Conservation (phyloP, 2,329 filamentous ascomycete genomes). For the Stachybotrys elegans region DNA sequence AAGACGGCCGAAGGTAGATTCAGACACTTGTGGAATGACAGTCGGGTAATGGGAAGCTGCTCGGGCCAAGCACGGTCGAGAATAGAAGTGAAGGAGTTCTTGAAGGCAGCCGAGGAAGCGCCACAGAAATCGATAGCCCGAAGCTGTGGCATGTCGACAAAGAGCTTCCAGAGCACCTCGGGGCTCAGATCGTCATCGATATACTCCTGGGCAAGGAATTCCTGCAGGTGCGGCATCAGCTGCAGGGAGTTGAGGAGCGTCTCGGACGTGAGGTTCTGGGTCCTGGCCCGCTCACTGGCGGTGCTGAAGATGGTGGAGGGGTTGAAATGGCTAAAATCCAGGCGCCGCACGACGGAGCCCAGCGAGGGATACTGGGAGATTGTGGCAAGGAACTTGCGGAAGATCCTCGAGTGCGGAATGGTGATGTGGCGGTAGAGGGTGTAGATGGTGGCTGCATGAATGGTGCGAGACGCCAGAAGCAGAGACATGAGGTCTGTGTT, state of each 20-base stretch:
- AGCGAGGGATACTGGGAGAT: conserved; percentile 61
- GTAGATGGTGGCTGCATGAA: conserved; percentile 68
- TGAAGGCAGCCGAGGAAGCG: conserved; percentile 65
- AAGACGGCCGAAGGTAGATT: conserved; percentile 64
- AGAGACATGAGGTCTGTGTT: conserved; percentile 76
- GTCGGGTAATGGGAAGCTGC: conserved; percentile 54
- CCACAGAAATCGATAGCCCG: conserved; percentile 72
- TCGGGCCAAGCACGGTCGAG: conserved; percentile 48
- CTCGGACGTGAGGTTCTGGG: conserved; percentile 69
- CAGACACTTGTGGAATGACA: conserved; percentile 76
- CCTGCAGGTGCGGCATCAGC: conserved; percentile 67
- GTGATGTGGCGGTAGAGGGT: conserved; percentile 77
- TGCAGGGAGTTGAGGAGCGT: conserved; percentile 68
- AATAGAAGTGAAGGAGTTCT: conserved; percentile 56
- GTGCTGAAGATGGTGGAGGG: conserved; percentile 72
- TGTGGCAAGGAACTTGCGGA: conserved; percentile 73
- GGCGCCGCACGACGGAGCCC: conserved; percentile 69
- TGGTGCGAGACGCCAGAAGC: conserved; percentile 67
- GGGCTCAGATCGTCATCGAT: conserved; percentile 69
- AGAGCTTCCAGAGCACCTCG: conserved; percentile 65
- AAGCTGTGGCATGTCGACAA: conserved; percentile 60
- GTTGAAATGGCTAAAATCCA: conserved; percentile 85
- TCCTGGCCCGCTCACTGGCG: conserved; percentile 67
- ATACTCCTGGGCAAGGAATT: conserved; percentile 77
- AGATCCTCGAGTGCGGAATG: conserved; percentile 77